These are phyloP conservation scores for Lepiota brunneoincarnata DNA, from an alignment of 768 basidiomycete species.

Conservation along the genomic window DNA sequence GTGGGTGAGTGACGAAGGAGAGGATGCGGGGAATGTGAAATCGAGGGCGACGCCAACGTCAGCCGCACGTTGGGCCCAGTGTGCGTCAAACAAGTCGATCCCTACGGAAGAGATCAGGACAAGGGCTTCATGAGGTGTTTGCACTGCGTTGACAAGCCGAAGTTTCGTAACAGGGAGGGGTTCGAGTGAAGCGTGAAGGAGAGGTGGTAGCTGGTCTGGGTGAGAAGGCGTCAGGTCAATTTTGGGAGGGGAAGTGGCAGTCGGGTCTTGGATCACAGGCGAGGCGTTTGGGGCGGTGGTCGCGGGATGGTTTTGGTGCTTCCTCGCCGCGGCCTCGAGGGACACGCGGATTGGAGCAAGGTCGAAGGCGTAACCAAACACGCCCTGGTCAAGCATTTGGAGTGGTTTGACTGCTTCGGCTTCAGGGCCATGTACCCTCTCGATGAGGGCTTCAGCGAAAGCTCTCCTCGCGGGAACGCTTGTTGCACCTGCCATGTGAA, in stretches of 20 bases:
- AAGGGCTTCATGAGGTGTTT: constrained; percentile 76
- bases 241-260: constrained; percentile 1
- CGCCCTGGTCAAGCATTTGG: constrained; percentile 60
- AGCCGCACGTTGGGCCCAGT: constrained; percentile 69
- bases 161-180: constrained; percentile 54
- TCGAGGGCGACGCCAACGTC: constrained; percentile 74
- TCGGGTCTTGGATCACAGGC: neutral
- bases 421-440: constrained; percentile 55
- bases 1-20: neutral
- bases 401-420: constrained; percentile 49
- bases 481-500: constrained; percentile 67
- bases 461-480: constrained; percentile 55
- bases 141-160: constrained; percentile 54
- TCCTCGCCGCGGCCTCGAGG: constrained; percentile 21
- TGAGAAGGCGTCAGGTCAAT: constrained; percentile 9
- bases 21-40: constrained; percentile 55
- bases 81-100: constrained; percentile 72
- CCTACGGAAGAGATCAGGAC: constrained; percentile 61
- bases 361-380: constrained; percentile 71
- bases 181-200: constrained; percentile 60
- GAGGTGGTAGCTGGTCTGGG: constrained; percentile 24
- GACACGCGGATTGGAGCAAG: constrained; percentile 46
- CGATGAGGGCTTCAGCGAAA: constrained; percentile 58
- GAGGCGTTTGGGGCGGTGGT: neutral
- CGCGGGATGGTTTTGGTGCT: neutral